phyloP scores from a whole-genome alignment of 768 basidiomycete genomes.

The Leccinum incarnatum region DNA sequence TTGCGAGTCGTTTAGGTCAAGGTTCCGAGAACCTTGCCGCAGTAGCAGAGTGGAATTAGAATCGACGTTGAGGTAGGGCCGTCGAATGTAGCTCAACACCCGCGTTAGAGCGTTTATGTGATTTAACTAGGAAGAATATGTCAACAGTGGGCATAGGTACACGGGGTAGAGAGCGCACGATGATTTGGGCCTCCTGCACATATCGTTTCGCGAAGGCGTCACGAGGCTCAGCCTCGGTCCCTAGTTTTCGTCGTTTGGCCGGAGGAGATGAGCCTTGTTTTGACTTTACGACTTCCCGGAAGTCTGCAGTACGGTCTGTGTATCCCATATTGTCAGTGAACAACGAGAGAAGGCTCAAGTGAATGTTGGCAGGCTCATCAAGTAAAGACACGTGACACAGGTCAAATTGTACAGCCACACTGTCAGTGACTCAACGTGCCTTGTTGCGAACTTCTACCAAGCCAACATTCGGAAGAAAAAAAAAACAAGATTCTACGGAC shows the following conservation, averaged over 20 bases:
- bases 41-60: slow-evolving; percentile 49
- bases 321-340: slow-evolving; percentile 45
- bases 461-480: neutral
- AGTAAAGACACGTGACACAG: slow-evolving; percentile 22
- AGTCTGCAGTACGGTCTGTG: slow-evolving; percentile 60
- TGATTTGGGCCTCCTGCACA: slow-evolving; percentile 69
- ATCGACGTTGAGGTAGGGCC: slow-evolving; percentile 84
- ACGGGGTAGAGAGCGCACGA: slow-evolving; percentile 40
- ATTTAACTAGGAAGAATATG: slow-evolving; percentile 48
- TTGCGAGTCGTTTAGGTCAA: slow-evolving; percentile 54
- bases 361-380: neutral
- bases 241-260: slow-evolving; percentile 50
- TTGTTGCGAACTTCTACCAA: neutral
- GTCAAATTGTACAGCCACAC: neutral
- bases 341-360: neutral
- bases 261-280: slow-evolving; percentile 42
- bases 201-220: slow-evolving; percentile 61
- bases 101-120: slow-evolving; percentile 68
- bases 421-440: neutral
- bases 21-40: slow-evolving; percentile 47
- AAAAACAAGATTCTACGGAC: neutral
- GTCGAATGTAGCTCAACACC: slow-evolving; percentile 74
- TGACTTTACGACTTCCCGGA: slow-evolving; percentile 49
- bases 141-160: neutral
- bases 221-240: slow-evolving; percentile 36